A percentile compares a stretch with the other conserved stretches of the same genome.
These are phyloP conservation scores for Discostella stelligeroides DNA, from an alignment of 108 stramenopile genomes.

Conservation along the genomic window DNA sequence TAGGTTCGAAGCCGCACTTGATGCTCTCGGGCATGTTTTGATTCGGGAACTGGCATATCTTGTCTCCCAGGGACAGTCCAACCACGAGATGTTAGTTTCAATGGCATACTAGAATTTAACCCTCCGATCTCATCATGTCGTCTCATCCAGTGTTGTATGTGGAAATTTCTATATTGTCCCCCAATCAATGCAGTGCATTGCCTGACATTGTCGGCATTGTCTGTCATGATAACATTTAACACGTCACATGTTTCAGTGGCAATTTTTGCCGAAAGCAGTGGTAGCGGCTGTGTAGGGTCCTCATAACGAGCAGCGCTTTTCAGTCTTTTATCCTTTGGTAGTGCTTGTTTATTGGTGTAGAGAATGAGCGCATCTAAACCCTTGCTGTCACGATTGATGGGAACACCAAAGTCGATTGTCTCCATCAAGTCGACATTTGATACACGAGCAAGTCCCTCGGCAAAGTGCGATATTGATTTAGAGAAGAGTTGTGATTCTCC, in stretches of 20 bases:
- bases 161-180: slow-evolving; percentile 45
- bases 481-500: slow-evolving; percentile 11
- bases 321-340: slow-evolving; percentile 24
- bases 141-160: slow-evolving; percentile 50
- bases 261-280: slow-evolving; percentile 23
- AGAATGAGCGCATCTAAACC: slow-evolving; percentile 42
- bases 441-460: slow-evolving; percentile 29
- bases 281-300: slow-evolving; percentile 16
- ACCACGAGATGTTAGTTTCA: slow-evolving; percentile 36
- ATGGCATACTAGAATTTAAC: slow-evolving; percentile 24
- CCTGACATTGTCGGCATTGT: slow-evolving; percentile 21
- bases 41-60: slow-evolving; percentile 23
- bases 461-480: slow-evolving; percentile 30
- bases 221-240: slow-evolving; percentile 47
- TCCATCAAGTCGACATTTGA: slow-evolving; percentile 20
- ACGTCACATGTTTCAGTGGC: slow-evolving; percentile 53
- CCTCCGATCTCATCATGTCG: slow-evolving; percentile 9
- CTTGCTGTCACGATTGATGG: slow-evolving; percentile 27
- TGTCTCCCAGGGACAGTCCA: slow-evolving; percentile 31
- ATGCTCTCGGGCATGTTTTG: slow-evolving; percentile 15
- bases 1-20: slow-evolving; percentile 27
- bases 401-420: slow-evolving; percentile 45
- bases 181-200: slow-evolving; percentile 46
- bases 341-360: slow-evolving; percentile 30
- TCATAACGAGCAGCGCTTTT: slow-evolving; percentile 14